Evolutionary conservation across 1,139 yeast species (phyloP), one percentile per base, ranked within the genome.

Genomic region (Nakaseomyces nivariensis): DNA sequence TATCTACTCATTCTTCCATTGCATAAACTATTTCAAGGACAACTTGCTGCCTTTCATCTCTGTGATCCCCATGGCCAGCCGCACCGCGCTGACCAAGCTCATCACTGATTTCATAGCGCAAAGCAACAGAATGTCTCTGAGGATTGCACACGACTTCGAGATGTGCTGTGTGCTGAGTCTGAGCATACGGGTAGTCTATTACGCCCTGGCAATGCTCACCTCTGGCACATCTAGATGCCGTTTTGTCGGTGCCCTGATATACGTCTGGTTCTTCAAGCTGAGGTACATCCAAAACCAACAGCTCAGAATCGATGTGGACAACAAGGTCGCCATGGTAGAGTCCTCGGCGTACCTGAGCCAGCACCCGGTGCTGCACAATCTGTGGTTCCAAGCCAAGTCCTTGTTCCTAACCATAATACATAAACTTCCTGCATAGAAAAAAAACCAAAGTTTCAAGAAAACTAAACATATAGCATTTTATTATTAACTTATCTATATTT

Each of bases 1-100:
- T 4, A 75, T 80, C n/a, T 81, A 74, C 63, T 77, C 83, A 0
- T 54, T 76, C 3, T 81, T 81, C 69, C 85, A 81, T 64, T 67
- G 75, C 26, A 64, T 79, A 53, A 71, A 73, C 37, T 81, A 80
- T 64, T 72, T 77, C 50, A 70, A 67, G 50, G 60, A 63, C 25
- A 62, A 62, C 46, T 46, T 72, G 31, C 54, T 72, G 47, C 68
- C 68, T 37, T 56, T 57, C 46, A 36, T 67, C 34, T 70, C 72
- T 1, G 51, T 61, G 24, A 49, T 54, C 25, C 53, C 54, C 22
- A 45, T 54, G 27, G 26, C 24, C 13, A 26, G 56, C 38, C 58
- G 59, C 48, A 54, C 49, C 29, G 42, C 54, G 10, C 46, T 59
- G 32, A 56, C 56, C 42, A 49, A 51, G 33, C 52, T 50, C 33